Evolutionary conservation across 768 basidiomycete genomes (phyloP).

Genomic region (Cystofilobasidium ferigula): DNA sequence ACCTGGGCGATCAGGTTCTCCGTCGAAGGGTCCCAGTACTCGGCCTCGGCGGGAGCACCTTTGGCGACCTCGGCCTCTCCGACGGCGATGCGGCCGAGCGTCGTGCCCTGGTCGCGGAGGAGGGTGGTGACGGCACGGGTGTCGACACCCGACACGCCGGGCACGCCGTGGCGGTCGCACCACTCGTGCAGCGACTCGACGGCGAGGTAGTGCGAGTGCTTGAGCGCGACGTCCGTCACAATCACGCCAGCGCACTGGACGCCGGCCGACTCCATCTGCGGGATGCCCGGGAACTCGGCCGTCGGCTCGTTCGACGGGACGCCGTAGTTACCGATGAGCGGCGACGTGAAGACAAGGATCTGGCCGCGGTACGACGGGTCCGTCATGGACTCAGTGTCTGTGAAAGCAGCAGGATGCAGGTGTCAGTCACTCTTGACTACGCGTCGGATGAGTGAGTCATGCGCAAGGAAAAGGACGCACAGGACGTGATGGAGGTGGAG

Average conservation of each 20-base stretch:
- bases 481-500: slow-evolving; percentile 96
- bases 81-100: slow-evolving; percentile 77
- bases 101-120: slow-evolving; percentile 92
- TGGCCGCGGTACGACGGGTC: slow-evolving; percentile 97
- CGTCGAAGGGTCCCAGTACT: slow-evolving; percentile 78
- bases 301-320: slow-evolving; percentile 61
- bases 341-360: slow-evolving; percentile 96
- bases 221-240: slow-evolving; percentile 87
- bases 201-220: slow-evolving; percentile 86
- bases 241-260: slow-evolving; percentile 88
- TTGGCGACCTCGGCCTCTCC: slow-evolving; percentile 55
- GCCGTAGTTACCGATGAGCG: slow-evolving; percentile 97
- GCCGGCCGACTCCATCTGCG: slow-evolving; percentile 68
- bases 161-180: slow-evolving; percentile 81
- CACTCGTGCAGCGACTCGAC: slow-evolving; percentile 85
- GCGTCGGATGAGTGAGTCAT: neutral
- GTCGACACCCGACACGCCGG: slow-evolving; percentile 92
- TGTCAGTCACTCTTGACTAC: neutral
- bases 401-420: neutral
- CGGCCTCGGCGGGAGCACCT: slow-evolving; percentile 52
- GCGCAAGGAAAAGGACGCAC: slow-evolving; percentile 40
- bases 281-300: slow-evolving; percentile 52
- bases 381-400: slow-evolving; percentile 99
- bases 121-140: slow-evolving; percentile 91
- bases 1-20: slow-evolving; percentile 92